These are phyloP conservation scores for Pseudogymnoascus sp. DNA, from an alignment of 2,329 filamentous ascomycete genomes.

Conservation along the genomic window DNA sequence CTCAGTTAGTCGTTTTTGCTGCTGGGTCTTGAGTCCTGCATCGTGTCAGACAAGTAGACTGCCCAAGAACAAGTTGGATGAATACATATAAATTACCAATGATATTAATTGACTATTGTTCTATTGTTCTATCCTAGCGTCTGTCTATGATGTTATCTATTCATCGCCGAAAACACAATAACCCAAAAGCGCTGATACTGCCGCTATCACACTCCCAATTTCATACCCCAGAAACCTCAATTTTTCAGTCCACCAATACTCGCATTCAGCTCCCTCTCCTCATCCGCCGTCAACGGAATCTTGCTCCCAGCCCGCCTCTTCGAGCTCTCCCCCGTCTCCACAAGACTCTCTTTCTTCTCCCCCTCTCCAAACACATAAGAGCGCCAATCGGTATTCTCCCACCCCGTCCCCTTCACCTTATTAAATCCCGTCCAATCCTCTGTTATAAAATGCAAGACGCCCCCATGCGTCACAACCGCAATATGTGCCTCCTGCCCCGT, in stretches of 20 bases:
- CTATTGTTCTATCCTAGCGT: background rate
- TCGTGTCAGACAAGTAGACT: no score
- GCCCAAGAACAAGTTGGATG: background rate
- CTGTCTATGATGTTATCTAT: background rate
- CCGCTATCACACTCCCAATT: background rate
- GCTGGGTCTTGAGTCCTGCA: no score
- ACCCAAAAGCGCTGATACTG: background rate
- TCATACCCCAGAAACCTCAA: constrained; percentile 4
- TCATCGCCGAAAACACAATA: background rate
- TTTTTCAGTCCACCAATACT: constrained; percentile 16
- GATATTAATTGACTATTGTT: background rate
- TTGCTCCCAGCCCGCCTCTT: constrained; percentile 20
- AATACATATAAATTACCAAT: background rate
- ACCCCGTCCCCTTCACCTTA: constrained; percentile 25
- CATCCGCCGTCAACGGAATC: constrained; percentile 18
- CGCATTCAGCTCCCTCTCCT: constrained; percentile 23
- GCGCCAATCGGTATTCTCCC: constrained; percentile 26
- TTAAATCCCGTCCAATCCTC: constrained; percentile 61
- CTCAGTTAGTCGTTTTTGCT: no score
- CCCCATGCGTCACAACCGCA: constrained; percentile 73
- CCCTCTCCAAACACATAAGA: constrained; percentile 22
- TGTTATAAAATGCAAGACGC: constrained; percentile 76
- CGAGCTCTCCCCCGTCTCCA: constrained; percentile 23
- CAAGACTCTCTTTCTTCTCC: constrained; percentile 17
- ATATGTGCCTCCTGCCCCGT: constrained; percentile 52